Conservation (phyloP, 2,329 filamentous ascomycete species). For the Dothistroma pini region DNA sequence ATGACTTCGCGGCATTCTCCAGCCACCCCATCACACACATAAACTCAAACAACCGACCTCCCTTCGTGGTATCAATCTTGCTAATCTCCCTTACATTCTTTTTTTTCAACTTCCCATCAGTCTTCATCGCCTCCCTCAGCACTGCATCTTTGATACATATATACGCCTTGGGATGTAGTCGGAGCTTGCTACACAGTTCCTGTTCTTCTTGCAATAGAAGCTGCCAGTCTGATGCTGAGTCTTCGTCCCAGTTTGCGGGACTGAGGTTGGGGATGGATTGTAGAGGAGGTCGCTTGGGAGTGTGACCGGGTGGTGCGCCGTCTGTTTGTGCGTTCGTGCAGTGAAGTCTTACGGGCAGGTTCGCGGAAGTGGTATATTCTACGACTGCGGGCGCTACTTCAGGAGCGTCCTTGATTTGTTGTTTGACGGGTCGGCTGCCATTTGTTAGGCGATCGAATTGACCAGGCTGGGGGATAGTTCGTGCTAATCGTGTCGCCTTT, state of each 20-base stretch:
- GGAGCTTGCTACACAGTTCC: slow-evolving; percentile 78
- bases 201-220: slow-evolving; percentile 79
- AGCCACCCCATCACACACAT: slow-evolving; percentile 93
- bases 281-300: slow-evolving; percentile 27
- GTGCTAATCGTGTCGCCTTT: slow-evolving; percentile 70
- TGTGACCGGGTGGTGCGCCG: slow-evolving; percentile 25
- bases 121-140: slow-evolving; percentile 85
- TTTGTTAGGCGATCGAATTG: slow-evolving; percentile 32
- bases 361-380: slow-evolving; percentile 32
- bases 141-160: slow-evolving; percentile 90
- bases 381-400: slow-evolving; percentile 31
- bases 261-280: slow-evolving; percentile 49
- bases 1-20: slow-evolving; percentile 54
- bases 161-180: slow-evolving; percentile 91
- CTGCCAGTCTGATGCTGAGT: slow-evolving; percentile 78
- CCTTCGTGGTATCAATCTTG: slow-evolving; percentile 78
- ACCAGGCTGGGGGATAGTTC: slow-evolving; percentile 40
- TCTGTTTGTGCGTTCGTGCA: slow-evolving; percentile 25
- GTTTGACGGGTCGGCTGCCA: slow-evolving; percentile 25
- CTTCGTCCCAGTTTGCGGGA: slow-evolving; percentile 66
- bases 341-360: slow-evolving; percentile 32
- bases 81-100: slow-evolving; percentile 88
- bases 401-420: slow-evolving; percentile 19
- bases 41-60: slow-evolving; percentile 85
- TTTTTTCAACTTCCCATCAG: slow-evolving; percentile 85